Percentiles rank a stretch among this genome's conserved stretches.
These are phyloP conservation scores for Candida saitoana DNA, from an alignment of 805 yeast genomes.

Conservation along the genomic window DNA sequence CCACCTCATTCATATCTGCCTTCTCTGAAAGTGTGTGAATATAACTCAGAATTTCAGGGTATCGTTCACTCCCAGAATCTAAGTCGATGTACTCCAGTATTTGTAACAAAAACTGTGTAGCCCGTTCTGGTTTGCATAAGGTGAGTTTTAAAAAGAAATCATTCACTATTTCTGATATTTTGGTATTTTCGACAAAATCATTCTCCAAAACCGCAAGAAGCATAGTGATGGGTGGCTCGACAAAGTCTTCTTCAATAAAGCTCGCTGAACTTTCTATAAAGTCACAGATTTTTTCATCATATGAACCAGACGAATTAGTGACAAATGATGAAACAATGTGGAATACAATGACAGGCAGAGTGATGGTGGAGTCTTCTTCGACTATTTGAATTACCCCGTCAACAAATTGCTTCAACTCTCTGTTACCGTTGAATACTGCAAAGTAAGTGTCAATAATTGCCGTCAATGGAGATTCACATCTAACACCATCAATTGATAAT, in stretches of 20 bases:
- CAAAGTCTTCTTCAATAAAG: conserved; percentile 23
- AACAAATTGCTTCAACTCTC: conserved; percentile 3
- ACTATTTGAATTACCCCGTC: conserved; percentile 9
- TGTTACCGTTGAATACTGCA: conserved; percentile 5
- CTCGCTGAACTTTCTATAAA: conserved; percentile 17
- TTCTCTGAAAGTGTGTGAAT: conserved; percentile 27
- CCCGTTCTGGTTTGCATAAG: conserved; percentile 10
- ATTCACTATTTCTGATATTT: conserved; percentile 27
- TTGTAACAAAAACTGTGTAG: conserved; percentile 4
- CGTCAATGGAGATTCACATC: conserved; percentile 8
- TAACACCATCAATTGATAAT: conserved; percentile 4
- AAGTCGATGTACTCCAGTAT: conserved; percentile 12
- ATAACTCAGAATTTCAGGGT: conserved; percentile 24
- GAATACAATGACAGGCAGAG: conserved; percentile 9
- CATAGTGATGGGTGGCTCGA: conserved; percentile 18
- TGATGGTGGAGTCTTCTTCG: conserved; percentile 5
- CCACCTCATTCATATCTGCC: conserved; percentile 15
- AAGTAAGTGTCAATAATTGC: conserved; percentile 12
- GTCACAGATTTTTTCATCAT: conserved; percentile 2
- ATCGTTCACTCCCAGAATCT: conserved; percentile 13
- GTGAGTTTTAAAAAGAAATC: conserved; percentile 28
- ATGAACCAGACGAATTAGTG: neutral
- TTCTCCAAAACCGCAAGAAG: conserved; percentile 19
- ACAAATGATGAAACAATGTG: conserved; percentile 6
- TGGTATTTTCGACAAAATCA: conserved; percentile 12